Evolutionary conservation across 352 stramenopile species (phyloP).

Genomic region (Lagenidium sp.): DNA sequence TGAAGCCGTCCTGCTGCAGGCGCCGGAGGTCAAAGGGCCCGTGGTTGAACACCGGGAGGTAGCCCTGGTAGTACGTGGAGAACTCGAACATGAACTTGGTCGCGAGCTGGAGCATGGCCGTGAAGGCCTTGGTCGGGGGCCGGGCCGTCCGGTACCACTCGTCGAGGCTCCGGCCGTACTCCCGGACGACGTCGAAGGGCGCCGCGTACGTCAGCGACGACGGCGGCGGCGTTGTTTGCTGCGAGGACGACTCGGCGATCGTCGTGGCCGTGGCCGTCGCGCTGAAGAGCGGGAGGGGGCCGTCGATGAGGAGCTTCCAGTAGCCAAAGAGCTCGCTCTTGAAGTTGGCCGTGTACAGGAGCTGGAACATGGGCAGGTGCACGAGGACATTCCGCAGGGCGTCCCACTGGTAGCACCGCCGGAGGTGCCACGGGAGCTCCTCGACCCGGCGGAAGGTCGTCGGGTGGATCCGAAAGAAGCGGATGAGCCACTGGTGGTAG

Average conservation of each 20-base stretch:
- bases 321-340: constrained; percentile 89
- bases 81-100: constrained; percentile 90
- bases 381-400: constrained; percentile 82
- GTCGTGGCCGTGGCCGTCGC: constrained; percentile 11
- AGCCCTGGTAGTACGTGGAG: constrained; percentile 58
- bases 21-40: constrained; percentile 60
- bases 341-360: constrained; percentile 86
- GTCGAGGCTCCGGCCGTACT: constrained; percentile 86
- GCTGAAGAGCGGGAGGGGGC: constrained; percentile 45
- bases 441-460: constrained; percentile 75
- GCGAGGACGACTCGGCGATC: no score
- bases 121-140: constrained; percentile 69
- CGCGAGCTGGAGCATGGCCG: constrained; percentile 68
- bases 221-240: no score
- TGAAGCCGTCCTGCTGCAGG: constrained; percentile 63
- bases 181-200: constrained; percentile 89
- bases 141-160: constrained; percentile 74
- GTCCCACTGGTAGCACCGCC: constrained; percentile 84
- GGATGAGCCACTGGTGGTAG: constrained; percentile 80
- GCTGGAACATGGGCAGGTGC: constrained; percentile 88
- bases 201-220: constrained; percentile 34
- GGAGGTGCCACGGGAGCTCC: constrained; percentile 91
- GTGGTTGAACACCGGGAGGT: constrained; percentile 68
- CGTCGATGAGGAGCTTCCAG: constrained; percentile 82
- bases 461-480: constrained; percentile 74